Conservation (phyloP, 2,329 filamentous ascomycete species). For the Aspergillus aculeatus region DNA sequence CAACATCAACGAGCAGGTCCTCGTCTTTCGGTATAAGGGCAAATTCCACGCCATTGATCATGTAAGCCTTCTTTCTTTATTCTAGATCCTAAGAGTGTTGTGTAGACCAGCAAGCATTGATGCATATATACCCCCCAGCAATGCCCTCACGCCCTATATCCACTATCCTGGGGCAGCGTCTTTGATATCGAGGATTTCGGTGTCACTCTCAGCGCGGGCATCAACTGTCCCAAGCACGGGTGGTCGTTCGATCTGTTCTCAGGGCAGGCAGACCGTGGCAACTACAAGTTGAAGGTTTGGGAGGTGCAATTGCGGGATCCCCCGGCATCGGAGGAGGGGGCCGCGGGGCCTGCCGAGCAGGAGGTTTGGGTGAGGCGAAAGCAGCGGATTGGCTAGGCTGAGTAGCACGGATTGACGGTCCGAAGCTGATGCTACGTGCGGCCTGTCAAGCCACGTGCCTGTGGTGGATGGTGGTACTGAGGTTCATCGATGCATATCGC, state of each 20-base stretch:
- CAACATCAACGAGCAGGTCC: conserved; percentile 58
- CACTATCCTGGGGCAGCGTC: conserved; percentile 60
- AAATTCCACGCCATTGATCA: conserved; percentile 69
- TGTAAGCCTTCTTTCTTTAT: conserved; percentile 41
- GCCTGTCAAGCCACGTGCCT: too few relatives aligned
- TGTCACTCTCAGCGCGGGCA: conserved; percentile 47
- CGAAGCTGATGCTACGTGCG: too few relatives aligned
- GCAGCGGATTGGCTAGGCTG: conserved; percentile 30
- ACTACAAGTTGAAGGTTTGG: conserved; percentile 63
- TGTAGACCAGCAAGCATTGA: background rate
- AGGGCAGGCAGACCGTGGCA: conserved; percentile 61
- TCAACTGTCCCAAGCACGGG: conserved; percentile 67
- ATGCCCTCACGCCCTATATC: conserved; percentile 68
- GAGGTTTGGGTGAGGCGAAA: conserved; percentile 39
- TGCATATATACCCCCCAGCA: conserved; percentile 41
- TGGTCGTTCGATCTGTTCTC: conserved; percentile 71
- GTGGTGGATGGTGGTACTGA: too few relatives aligned
- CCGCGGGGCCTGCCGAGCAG: conserved; percentile 19
- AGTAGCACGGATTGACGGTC: too few relatives aligned
- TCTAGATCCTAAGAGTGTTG: background rate
- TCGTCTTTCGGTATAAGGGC: conserved; percentile 64
- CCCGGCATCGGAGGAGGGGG: background rate
- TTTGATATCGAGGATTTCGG: conserved; percentile 76
- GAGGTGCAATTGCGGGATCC: conserved; percentile 57
- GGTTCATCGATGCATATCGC: too few relatives aligned